Evolutionary conservation across 208 protist genomes (phyloP).

Genomic region (Leishmania amazonensis): DNA sequence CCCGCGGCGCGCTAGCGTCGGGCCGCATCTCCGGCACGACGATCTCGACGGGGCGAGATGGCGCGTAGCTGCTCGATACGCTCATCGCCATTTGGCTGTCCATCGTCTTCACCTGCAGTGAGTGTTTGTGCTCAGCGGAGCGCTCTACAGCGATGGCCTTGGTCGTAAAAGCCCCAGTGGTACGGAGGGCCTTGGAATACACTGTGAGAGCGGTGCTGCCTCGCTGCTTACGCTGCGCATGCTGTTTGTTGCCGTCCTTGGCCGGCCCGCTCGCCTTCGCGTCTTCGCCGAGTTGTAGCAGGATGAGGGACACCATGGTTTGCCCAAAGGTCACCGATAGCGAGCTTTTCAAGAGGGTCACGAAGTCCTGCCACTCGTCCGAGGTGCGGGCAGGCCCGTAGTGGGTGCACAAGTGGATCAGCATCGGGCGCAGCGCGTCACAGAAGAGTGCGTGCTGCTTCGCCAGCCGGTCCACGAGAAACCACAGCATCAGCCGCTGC

Average conservation of each 20-base stretch:
- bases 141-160: slow-evolving; percentile 65
- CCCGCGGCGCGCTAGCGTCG: slow-evolving; percentile 76
- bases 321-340: slow-evolving; percentile 80
- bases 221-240: slow-evolving; percentile 8
- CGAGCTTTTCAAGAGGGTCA: slow-evolving; percentile 69
- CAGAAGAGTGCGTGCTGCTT: slow-evolving; percentile 85
- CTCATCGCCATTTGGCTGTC: slow-evolving; percentile 90
- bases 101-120: slow-evolving; percentile 88
- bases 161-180: slow-evolving; percentile 69
- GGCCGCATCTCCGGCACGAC: slow-evolving; percentile 62
- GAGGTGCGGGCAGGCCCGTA: slow-evolving; percentile 37
- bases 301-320: slow-evolving; percentile 73
- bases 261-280: slow-evolving; percentile 1
- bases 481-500: slow-evolving; percentile 78
- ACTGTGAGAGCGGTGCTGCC: slow-evolving; percentile 51
- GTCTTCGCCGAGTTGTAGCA: slow-evolving; percentile 60
- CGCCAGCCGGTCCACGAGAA: slow-evolving; percentile 82
- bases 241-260: background rate
- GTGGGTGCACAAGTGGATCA: slow-evolving; percentile 58
- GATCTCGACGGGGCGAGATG: slow-evolving; percentile 77
- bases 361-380: slow-evolving; percentile 66
- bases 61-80: slow-evolving; percentile 87
- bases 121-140: slow-evolving; percentile 49
- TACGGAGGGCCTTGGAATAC: slow-evolving; percentile 67
- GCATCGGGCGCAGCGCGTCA: slow-evolving; percentile 68